Conservation (phyloP, 805 yeast species). For the Yamadazyma paraphyllophila region DNA sequence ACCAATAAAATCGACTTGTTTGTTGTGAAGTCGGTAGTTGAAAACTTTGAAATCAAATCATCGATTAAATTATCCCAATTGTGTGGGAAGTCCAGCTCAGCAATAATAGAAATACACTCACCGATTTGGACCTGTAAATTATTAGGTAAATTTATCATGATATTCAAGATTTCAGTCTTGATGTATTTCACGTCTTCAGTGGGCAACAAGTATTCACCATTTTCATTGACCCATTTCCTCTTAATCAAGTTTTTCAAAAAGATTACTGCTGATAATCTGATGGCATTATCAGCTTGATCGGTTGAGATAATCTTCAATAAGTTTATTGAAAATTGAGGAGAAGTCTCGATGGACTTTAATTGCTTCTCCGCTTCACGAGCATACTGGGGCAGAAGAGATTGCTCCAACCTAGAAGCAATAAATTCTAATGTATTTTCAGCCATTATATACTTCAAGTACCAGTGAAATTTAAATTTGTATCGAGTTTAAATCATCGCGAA, state of each 20-base stretch:
- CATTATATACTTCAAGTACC: slow-evolving; percentile 15
- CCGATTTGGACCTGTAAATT: slow-evolving; percentile 90
- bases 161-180: slow-evolving; percentile 73
- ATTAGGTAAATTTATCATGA: slow-evolving; percentile 81
- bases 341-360: slow-evolving; percentile 59
- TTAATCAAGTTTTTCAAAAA: slow-evolving; percentile 85
- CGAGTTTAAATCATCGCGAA: not conserved
- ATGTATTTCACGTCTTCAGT: slow-evolving; percentile 61
- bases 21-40: slow-evolving; percentile 61
- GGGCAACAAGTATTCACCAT: slow-evolving; percentile 71
- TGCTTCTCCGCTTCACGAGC: slow-evolving; percentile 68
- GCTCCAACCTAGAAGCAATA: slow-evolving; percentile 54
- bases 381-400: slow-evolving; percentile 61
- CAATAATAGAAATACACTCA: slow-evolving; percentile 87
- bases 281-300: slow-evolving; percentile 46
- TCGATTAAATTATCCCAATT: slow-evolving; percentile 79
- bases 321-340: slow-evolving; percentile 72
- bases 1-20: slow-evolving; percentile 87
- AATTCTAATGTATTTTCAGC: slow-evolving; percentile 43
- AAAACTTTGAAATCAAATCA: slow-evolving; percentile 65
- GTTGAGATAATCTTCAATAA: slow-evolving; percentile 77
- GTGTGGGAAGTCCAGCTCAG: slow-evolving; percentile 94
- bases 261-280: slow-evolving; percentile 83
- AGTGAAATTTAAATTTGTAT: not conserved
- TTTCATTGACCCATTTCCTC: slow-evolving; percentile 87